A percentile compares a stretch with the other conserved stretches of the same genome.
These are phyloP conservation scores for Fusarium brevicatenulatum DNA, from an alignment of 2,329 filamentous ascomycete genomes.

Conservation along the genomic window DNA sequence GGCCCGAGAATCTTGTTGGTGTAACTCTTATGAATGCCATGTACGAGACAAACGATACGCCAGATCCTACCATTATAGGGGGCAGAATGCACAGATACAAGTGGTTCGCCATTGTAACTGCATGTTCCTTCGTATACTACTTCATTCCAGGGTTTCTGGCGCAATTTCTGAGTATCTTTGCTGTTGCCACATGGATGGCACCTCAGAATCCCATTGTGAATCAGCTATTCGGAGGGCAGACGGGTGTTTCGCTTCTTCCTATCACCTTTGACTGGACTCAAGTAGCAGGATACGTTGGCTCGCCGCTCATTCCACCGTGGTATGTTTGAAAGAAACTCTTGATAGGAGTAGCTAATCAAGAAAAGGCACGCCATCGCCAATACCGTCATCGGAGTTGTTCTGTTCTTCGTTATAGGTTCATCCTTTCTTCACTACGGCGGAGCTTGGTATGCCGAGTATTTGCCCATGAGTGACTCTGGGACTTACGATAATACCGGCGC, in stretches of 20 bases:
- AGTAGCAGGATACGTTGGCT: conserved; percentile 73
- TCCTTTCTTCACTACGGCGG: conserved; percentile 72
- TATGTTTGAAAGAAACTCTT: conserved; percentile 44
- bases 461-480: conserved; percentile 75
- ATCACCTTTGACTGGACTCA: conserved; percentile 84
- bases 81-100: conserved; percentile 73
- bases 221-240: conserved; percentile 76
- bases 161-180: conserved; percentile 75
- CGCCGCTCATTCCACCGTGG: conserved; percentile 76
- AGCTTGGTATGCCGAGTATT: conserved; percentile 70
- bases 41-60: conserved; percentile 67
- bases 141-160: conserved; percentile 76
- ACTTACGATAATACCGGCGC: conserved; percentile 78
- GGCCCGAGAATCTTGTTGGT: conserved; percentile 74
- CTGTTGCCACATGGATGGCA: conserved; percentile 77
- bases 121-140: conserved; percentile 70
- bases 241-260: conserved; percentile 73
- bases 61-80: conserved; percentile 65
- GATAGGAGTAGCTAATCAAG: neutral
- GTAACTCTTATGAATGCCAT: conserved; percentile 77
- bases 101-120: conserved; percentile 70
- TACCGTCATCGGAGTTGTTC: conserved; percentile 72
- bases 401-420: conserved; percentile 71
- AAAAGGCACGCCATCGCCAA: conserved; percentile 76
- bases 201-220: conserved; percentile 76